These are phyloP conservation scores for Cyberlindnera mycetangii DNA, from an alignment of 805 yeast species.

Conservation along the genomic window DNA sequence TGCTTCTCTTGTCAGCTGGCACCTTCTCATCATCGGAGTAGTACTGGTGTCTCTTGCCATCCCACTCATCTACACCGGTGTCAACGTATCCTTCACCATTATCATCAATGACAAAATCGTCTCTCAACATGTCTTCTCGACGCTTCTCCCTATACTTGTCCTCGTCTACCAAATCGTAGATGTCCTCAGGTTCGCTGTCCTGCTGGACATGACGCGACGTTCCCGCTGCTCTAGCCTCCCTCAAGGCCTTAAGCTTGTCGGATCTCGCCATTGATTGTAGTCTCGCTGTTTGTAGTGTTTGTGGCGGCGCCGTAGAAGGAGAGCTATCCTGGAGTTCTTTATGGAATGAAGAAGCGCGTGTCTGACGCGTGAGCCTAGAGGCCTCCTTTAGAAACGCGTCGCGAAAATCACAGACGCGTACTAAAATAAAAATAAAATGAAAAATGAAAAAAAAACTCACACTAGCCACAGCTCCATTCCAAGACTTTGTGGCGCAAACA, in stretches of 20 bases:
- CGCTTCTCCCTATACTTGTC: conserved; percentile 71
- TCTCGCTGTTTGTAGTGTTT: background rate
- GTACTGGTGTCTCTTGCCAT: conserved; percentile 42
- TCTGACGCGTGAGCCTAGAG: conserved; percentile 2
- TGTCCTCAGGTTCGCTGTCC: conserved; percentile 49
- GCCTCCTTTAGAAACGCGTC: no score
- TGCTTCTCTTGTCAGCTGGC: conserved; percentile 14
- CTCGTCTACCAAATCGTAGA: conserved; percentile 89
- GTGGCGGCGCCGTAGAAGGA: background rate
- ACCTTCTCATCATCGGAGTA: conserved; percentile 51
- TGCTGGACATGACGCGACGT: conserved; percentile 36
- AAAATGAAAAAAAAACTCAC: no score
- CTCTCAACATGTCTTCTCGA: conserved; percentile 76
- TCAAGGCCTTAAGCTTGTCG: conserved; percentile 55
- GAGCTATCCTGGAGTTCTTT: background rate
- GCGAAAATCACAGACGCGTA: no score
- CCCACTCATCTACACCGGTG: conserved; percentile 92
- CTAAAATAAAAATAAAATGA: no score
- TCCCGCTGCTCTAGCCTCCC: conserved; percentile 61
- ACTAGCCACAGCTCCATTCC: no score
- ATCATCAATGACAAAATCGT: conserved; percentile 93
- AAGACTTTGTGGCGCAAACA: no score
- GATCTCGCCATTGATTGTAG: conserved; percentile 33
- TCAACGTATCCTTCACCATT: conserved; percentile 93
- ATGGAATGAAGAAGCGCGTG: background rate